Percentiles rank a stretch among this genome's conserved stretches.
Conservation (phyloP, 768 basidiomycete genomes). For the Boletales sp. region DNA sequence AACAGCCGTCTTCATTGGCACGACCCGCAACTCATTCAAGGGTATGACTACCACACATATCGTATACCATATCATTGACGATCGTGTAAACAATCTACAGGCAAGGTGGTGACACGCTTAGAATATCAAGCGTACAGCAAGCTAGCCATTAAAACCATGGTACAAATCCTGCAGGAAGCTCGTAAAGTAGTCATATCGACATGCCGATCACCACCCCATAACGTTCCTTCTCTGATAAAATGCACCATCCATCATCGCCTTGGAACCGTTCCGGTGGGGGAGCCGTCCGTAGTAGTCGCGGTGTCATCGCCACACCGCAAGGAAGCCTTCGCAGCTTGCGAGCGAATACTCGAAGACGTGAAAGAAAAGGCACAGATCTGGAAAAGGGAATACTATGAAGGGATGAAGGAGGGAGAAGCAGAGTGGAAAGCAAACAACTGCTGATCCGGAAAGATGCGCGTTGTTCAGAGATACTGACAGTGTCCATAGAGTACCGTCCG, state of each 20-base stretch:
- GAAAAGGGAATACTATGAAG: conserved; percentile 88
- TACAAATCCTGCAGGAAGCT: conserved; percentile 50
- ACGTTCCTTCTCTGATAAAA: conserved; percentile 42
- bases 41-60: conserved; percentile 46
- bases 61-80: conserved; percentile 5
- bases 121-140: conserved; percentile 85
- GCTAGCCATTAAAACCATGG: conserved; percentile 76
- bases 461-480: conserved; percentile 3
- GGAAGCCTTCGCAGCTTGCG: conserved; percentile 77
- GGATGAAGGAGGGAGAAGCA: conserved; percentile 55
- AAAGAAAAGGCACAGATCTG: conserved; percentile 84
- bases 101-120: conserved; percentile 64
- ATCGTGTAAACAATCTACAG: conserved; percentile 33
- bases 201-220: conserved; percentile 30
- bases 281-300: conserved; percentile 81
- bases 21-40: conserved; percentile 83
- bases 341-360: conserved; percentile 81
- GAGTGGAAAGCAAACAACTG: conserved; percentile 65
- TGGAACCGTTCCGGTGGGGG: conserved; percentile 72
- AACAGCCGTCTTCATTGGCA: conserved; percentile 75
- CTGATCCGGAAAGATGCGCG: conserved; percentile 13
- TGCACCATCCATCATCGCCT: conserved; percentile 74
- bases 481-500: conserved; percentile 7
- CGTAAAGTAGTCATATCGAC: conserved; percentile 40
- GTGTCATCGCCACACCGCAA: conserved; percentile 82